A percentile compares a stretch with the other conserved stretches of the same genome.
Conservation (phyloP, 257 asterid genomes). For the Solanum pimpinellifolium region DNA sequence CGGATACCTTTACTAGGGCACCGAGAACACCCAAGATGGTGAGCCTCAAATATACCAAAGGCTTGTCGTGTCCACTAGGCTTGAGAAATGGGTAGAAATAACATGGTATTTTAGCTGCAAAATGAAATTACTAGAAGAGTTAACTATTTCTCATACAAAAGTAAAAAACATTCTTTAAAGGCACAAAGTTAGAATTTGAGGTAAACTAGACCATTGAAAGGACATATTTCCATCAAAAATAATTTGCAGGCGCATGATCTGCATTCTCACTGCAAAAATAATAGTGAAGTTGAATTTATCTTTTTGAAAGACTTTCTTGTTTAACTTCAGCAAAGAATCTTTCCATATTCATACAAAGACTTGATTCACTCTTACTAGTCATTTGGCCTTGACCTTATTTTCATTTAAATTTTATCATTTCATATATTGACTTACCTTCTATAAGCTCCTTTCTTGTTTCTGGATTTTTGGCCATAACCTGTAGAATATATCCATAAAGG, state of each 20-base stretch:
- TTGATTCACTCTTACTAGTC: not conserved
- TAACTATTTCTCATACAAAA: not conserved
- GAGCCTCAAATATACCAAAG: not conserved
- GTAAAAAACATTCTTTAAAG: not conserved
- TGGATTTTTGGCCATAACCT: constrained; percentile 1
- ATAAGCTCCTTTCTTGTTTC: constrained; percentile 1
- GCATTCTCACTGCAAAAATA: not conserved
- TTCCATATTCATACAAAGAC: not conserved
- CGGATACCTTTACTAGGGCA: not conserved
- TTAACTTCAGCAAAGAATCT: not conserved
- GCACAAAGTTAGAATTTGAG: not conserved
- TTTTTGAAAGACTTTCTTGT: no score
- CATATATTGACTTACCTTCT: not conserved
- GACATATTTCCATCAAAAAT: not conserved
- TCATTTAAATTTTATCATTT: not conserved
- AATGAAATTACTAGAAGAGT: not conserved
- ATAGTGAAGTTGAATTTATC: not conserved
- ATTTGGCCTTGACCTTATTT: not conserved
- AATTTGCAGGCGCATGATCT: not conserved
- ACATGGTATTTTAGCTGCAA: constrained; percentile 5
- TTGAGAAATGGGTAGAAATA: constrained; percentile 2
- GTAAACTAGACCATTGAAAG: not conserved
- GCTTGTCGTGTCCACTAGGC: not conserved
- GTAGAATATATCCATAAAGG: not conserved
- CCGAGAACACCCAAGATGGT: not conserved